phyloP scores from a whole-genome alignment of 805 yeast genomes.

The Sugiyamaella americana region DNA sequence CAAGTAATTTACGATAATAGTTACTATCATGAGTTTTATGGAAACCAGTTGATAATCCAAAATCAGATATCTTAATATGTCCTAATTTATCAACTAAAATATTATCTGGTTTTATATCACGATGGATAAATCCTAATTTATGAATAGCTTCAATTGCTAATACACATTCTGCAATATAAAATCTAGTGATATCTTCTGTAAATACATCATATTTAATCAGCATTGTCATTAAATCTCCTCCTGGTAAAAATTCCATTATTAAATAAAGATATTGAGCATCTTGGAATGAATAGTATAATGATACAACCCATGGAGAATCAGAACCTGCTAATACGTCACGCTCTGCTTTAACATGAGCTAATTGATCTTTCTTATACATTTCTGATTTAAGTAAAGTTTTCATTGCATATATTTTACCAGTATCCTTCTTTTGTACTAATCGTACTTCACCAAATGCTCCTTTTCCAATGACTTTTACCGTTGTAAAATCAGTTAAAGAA shows the following conservation, averaged over 20 bases:
- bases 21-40: conserved; percentile 66
- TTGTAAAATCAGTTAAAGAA: conserved; percentile 74
- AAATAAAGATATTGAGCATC: conserved; percentile 71
- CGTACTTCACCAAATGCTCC: conserved; percentile 99
- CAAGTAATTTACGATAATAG: conserved; percentile 82
- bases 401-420: conserved; percentile 92
- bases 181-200: conserved; percentile 87
- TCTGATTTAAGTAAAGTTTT: conserved; percentile 84
- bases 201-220: conserved; percentile 76
- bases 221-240: conserved; percentile 95
- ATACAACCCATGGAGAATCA: conserved; percentile 85
- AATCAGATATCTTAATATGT: conserved; percentile 64
- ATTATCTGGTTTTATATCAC: conserved; percentile 97
- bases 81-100: conserved; percentile 77
- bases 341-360: conserved; percentile 94
- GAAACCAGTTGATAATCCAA: conserved; percentile 80
- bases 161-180: conserved; percentile 81
- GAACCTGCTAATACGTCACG: conserved; percentile 90
- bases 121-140: conserved; percentile 85
- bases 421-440: conserved; percentile 85
- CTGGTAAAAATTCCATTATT: conserved; percentile 93
- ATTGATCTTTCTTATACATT: conserved; percentile 90
- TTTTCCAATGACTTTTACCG: conserved; percentile 88
- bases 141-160: conserved; percentile 93
- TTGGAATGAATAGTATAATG: conserved; percentile 75